Percentiles rank a stretch among this genome's conserved stretches.
Conservation (phyloP, 441 rosid species). For the Mallotus japonicus region DNA sequence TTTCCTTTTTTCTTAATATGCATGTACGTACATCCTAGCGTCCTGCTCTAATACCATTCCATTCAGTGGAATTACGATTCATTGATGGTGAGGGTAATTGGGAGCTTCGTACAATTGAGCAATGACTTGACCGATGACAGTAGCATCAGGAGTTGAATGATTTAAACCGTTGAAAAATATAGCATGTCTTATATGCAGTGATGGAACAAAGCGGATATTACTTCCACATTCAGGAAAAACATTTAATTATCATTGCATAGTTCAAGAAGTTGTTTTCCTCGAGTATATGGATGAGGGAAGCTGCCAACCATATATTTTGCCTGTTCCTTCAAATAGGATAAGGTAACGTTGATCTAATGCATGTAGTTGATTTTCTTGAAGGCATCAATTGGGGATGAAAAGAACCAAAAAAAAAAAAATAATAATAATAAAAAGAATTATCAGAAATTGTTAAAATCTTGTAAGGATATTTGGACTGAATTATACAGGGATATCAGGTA, state of each 20-base stretch:
- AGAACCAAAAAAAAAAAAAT: slow-evolving; percentile 4
- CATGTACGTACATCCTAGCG: slow-evolving; percentile 47
- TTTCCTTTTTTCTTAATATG: background rate
- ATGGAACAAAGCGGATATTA: background rate
- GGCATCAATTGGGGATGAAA: slow-evolving; percentile 5
- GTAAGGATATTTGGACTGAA: slow-evolving; percentile 2
- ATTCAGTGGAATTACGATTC: slow-evolving; percentile 75
- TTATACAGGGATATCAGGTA: slow-evolving; percentile 11
- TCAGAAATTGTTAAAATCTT: slow-evolving; percentile 10
- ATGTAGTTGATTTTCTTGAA: background rate
- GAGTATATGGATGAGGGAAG: background rate
- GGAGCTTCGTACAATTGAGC: slow-evolving; percentile 82
- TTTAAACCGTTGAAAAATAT: background rate
- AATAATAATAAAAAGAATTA: background rate
- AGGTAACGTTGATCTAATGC: background rate
- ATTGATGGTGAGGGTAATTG: slow-evolving; percentile 97
- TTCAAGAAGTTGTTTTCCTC: background rate
- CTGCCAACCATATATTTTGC: background rate
- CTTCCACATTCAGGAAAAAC: background rate
- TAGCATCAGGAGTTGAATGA: background rate
- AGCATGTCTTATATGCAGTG: background rate
- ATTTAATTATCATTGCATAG: background rate
- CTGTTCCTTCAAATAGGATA: slow-evolving; percentile 9
- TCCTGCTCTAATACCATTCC: slow-evolving; percentile 94
- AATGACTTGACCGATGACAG: slow-evolving; percentile 28